These are phyloP conservation scores for Syncephalastrum racemosum DNA, from an alignment of 371 early-diverging fungal species.

Conservation along the genomic window DNA sequence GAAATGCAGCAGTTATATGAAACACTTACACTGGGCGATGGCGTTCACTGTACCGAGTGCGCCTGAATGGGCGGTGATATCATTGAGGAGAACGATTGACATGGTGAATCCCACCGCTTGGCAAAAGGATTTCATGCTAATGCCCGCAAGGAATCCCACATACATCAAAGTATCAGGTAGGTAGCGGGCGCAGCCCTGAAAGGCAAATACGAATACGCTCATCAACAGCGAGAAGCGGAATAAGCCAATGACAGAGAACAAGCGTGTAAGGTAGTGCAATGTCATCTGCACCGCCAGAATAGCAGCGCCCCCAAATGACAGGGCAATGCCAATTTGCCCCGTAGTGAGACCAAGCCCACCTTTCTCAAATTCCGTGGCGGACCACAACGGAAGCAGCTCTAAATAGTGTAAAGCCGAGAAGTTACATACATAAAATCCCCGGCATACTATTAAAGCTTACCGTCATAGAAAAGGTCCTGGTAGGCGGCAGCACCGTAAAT, in stretches of 20 bases:
- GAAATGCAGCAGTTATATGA: no score
- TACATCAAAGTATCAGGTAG: constrained; percentile 15
- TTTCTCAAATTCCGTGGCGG: constrained; percentile 10
- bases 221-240: constrained; percentile 48
- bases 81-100: no score
- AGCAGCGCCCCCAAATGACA: constrained; percentile 49
- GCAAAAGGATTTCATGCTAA: no score
- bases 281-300: constrained; percentile 55
- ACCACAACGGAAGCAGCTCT: constrained; percentile 22
- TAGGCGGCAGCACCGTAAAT: constrained; percentile 33
- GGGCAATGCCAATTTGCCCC: constrained; percentile 52
- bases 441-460: constrained; percentile 13
- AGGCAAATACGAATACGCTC: constrained; percentile 41
- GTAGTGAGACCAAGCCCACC: constrained; percentile 64
- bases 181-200: constrained; percentile 34
- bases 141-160: no score
- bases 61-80: no score
- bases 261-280: constrained; percentile 32
- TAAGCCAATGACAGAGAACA: constrained; percentile 22
- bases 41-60: not conserved
- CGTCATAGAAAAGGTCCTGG: constrained; percentile 43
- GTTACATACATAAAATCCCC: not conserved
- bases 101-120: no score
- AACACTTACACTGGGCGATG: not conserved
- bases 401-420: not conserved